These are phyloP conservation scores for Xylaria sp. DNA, from an alignment of 2,329 filamentous ascomycete species.

Conservation along the genomic window DNA sequence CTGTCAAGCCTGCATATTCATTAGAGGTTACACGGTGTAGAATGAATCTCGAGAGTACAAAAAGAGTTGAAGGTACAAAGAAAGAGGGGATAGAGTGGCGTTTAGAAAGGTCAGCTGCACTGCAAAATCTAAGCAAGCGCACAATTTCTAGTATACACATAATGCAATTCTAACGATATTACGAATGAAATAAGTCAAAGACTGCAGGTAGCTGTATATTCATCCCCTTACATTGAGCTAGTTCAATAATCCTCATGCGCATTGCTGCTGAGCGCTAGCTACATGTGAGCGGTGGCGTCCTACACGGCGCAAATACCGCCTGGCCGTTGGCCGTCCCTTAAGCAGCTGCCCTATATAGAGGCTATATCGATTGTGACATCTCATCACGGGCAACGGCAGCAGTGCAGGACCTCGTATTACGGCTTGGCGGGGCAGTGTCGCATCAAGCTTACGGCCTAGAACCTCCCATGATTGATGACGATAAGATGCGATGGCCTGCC, in stretches of 20 bases:
- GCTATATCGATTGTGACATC: neutral
- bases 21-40: too few relatives aligned
- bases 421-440: constrained; percentile 12
- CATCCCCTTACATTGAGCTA: neutral
- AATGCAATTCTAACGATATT: neutral
- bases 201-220: neutral
- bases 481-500: neutral
- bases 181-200: neutral
- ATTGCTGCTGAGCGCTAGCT: neutral
- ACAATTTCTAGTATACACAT: neutral
- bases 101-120: neutral
- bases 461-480: neutral
- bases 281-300: neutral
- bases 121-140: neutral
- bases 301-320: neutral
- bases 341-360: neutral
- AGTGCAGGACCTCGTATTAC: constrained; percentile 20
- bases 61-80: neutral
- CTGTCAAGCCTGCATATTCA: neutral
- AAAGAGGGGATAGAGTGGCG: neutral
- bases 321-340: neutral
- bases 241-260: neutral
- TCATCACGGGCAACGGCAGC: neutral
- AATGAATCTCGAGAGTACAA: too few relatives aligned
- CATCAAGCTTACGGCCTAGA: neutral